A percentile compares a stretch with the other conserved stretches of the same genome.
Conservation (phyloP, 1,139 yeast species). For the Kodamaea suecica region DNA sequence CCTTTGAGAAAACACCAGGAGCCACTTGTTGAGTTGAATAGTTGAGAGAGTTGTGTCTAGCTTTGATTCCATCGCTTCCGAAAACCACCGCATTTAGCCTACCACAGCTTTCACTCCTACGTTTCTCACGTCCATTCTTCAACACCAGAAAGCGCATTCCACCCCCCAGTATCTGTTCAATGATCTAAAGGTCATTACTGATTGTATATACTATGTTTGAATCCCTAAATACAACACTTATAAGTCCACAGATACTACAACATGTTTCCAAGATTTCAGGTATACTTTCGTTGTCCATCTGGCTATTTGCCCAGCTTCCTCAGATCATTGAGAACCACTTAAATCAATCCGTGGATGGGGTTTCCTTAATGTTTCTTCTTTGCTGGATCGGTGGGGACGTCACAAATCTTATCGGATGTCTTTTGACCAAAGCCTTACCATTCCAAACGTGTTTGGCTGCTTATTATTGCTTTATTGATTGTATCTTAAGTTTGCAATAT, state of each 20-base stretch:
- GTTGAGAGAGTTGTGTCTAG: too few species aligned
- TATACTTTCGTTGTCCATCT: conserved; percentile 26
- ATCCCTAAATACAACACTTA: background rate
- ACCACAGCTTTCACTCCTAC: too few species aligned
- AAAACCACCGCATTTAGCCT: too few species aligned
- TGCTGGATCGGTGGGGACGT: conserved; percentile 27
- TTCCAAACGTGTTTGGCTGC: conserved; percentile 25
- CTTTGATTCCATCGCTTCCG: too few species aligned
- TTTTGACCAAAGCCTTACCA: conserved; percentile 24
- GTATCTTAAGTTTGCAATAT: conserved; percentile 22
- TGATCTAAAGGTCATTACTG: background rate
- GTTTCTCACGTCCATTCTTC: too few species aligned
- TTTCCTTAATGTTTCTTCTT: conserved; percentile 19
- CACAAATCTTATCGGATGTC: conserved; percentile 23
- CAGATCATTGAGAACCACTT: conserved; percentile 25
- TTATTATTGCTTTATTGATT: conserved; percentile 26
- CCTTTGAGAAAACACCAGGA: too few species aligned
- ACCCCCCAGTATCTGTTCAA: too few species aligned
- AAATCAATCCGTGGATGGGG: conserved; percentile 24
- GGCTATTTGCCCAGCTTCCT: conserved; percentile 30
- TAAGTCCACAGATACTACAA: conserved; percentile 1
- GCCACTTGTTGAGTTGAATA: too few species aligned
- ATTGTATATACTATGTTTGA: background rate
- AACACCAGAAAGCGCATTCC: too few species aligned
- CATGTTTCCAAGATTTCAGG: conserved; percentile 22